These are phyloP conservation scores for Micromonas commoda DNA, from an alignment of 139 green algal species.

Conservation along the genomic window DNA sequence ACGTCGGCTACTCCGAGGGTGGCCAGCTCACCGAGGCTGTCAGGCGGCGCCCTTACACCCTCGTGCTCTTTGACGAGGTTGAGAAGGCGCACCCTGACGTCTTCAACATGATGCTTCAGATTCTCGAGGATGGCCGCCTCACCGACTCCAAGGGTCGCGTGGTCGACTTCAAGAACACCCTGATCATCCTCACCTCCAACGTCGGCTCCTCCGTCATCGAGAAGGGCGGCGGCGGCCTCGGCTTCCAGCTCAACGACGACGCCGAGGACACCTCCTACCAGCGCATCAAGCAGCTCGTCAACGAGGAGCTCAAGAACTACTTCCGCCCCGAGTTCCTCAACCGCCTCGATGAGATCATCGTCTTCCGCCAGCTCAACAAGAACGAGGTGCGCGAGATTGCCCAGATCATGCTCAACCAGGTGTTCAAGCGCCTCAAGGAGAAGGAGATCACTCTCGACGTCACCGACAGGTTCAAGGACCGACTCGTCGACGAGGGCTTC, in stretches of 20 bases:
- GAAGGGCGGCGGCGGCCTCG: slow-evolving; percentile 79
- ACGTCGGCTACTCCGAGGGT: slow-evolving; percentile 98
- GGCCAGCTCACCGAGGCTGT: slow-evolving; percentile 98
- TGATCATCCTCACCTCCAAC: slow-evolving; percentile 99
- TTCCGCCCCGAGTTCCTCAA: slow-evolving; percentile 98
- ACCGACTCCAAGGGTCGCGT: slow-evolving; percentile 80
- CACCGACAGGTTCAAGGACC: slow-evolving; percentile 62
- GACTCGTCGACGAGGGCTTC: slow-evolving; percentile 98
- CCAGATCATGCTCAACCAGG: slow-evolving; percentile 94
- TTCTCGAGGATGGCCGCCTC: slow-evolving; percentile 85
- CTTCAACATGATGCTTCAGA: slow-evolving; percentile 99
- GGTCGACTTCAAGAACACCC: slow-evolving; percentile 99
- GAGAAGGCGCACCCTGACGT: slow-evolving; percentile 99
- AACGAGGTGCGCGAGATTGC: slow-evolving; percentile 96
- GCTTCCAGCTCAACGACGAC: slow-evolving; percentile 66
- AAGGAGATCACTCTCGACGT: slow-evolving; percentile 76
- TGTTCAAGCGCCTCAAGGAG: slow-evolving; percentile 85
- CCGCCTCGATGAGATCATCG: slow-evolving; percentile 98
- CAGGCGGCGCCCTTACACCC: slow-evolving; percentile 88
- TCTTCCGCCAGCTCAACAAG: slow-evolving; percentile 99
- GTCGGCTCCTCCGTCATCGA: slow-evolving; percentile 92
- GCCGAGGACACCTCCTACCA: slow-evolving; percentile 70
- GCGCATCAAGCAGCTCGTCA: slow-evolving; percentile 95
- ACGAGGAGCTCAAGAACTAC: slow-evolving; percentile 99
- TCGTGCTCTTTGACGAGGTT: slow-evolving; percentile 99